Percentiles rank a stretch among this genome's conserved stretches.
Conservation (phyloP, 257 asterid species). For the Prunella vulgaris region DNA sequence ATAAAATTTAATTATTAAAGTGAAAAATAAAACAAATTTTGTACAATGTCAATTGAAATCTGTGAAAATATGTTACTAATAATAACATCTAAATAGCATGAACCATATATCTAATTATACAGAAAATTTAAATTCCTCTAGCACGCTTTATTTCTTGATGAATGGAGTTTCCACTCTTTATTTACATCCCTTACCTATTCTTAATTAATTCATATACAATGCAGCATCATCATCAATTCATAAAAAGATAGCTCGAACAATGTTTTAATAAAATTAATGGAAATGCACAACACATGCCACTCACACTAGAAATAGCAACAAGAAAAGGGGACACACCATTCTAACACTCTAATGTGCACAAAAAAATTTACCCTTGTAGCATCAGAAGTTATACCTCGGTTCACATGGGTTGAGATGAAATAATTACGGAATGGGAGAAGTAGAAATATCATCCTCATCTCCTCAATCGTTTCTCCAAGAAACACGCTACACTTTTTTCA, state of each 20-base stretch:
- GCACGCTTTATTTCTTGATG: not conserved
- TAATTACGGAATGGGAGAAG: not conserved
- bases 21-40: too few relatives aligned
- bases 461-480: not conserved
- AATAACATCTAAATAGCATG: not conserved
- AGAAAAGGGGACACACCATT: not conserved
- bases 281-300: conserved; percentile 13
- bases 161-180: not conserved
- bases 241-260: not conserved
- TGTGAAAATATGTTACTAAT: too few relatives aligned
- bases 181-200: not conserved
- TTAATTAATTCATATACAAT: not conserved
- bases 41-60: too few relatives aligned
- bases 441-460: not conserved
- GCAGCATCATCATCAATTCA: not conserved
- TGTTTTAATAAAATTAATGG: conserved; percentile 10
- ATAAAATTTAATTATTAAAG: too few relatives aligned
- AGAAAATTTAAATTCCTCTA: not conserved
- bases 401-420: not conserved
- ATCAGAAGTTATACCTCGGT: not conserved
- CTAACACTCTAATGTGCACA: conserved; percentile 11
- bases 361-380: not conserved
- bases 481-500: conserved; percentile 17
- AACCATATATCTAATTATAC: not conserved
- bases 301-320: conserved; percentile 1